Evolutionary conservation across 2,329 filamentous ascomycete genomes (phyloP).

Genomic region (Pseudogymnoascus sp.): DNA sequence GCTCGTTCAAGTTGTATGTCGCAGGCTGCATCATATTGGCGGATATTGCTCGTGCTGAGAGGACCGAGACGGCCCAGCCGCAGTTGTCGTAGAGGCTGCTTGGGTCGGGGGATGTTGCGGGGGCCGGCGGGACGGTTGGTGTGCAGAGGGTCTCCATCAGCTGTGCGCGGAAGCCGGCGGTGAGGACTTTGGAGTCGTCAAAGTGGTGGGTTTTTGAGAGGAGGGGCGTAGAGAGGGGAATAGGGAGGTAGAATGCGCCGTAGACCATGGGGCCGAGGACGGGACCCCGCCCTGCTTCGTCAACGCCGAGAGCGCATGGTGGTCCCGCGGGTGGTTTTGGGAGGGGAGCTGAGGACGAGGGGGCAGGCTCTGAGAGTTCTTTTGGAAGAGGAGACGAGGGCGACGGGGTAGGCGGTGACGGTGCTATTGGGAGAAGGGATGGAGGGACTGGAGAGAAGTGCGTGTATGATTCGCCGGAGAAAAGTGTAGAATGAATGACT

Average conservation of each 20-base stretch:
- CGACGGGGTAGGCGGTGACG: conserved; percentile 15
- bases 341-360: conserved; percentile 17
- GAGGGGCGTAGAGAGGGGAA: conserved; percentile 60
- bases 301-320: conserved; percentile 75
- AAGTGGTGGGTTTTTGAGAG: conserved; percentile 76
- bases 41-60: conserved; percentile 54
- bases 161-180: conserved; percentile 63
- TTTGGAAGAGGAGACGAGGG: conserved; percentile 15
- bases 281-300: conserved; percentile 88
- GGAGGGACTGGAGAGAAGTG: conserved; percentile 63
- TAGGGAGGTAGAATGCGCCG: conserved; percentile 65
- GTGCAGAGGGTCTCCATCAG: conserved; percentile 67
- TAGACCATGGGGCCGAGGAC: conserved; percentile 80
- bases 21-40: conserved; percentile 32
- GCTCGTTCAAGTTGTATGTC: conserved; percentile 86
- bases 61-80: conserved; percentile 74
- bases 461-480: conserved; percentile 59
- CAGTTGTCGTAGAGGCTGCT: conserved; percentile 53
- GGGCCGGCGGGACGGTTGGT: conserved; percentile 25
- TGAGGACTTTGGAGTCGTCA: conserved; percentile 91
- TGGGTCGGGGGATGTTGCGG: not conserved
- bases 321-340: conserved; percentile 26
- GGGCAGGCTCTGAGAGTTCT: conserved; percentile 24
- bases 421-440: conserved; percentile 38
- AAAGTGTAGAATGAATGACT: conserved; percentile 46